Evolutionary conservation across 345 rosid genomes (phyloP), one percentile per base, ranked within the genome.

Genomic region (Populus euphratica): DNA sequence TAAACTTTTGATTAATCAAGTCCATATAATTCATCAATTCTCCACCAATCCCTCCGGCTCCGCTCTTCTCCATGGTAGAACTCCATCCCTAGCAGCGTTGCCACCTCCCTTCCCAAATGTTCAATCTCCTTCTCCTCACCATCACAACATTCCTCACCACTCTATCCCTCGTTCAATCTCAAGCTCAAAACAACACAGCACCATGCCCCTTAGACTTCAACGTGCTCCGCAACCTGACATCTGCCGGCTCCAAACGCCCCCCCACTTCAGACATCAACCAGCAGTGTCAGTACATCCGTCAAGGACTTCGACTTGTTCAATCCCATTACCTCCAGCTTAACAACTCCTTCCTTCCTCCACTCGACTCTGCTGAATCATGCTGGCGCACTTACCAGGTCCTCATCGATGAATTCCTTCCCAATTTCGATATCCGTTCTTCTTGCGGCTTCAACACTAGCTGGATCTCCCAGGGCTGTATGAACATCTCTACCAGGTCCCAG

Each of bases 381-480:
- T 92, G 97, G 97, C 73, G 12, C 3, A 81, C 83, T 69, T 84
- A 86, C 73, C 92, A 90, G 83, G 13, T 81, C 8, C 68, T 91
- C 7, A 11, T 91, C 81, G 41, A 83, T 69, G 31, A 70, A 0
- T 76, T 72, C 66, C 69, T 75, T 35, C 89, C 93, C 2, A 47
- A 75, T 52, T 90, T 90, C 82, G 83, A 88, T 64, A 80, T 91
- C 83, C 88, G 92, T 21, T 47, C 87, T 44, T 77, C 83, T 1
- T 92, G 97, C 76, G 97, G 97, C 10, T 90, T 90, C 80, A 77
- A 90, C 31, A 90, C 97, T 10, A 70, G 81, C 39, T 94, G 97
- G 97, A 92, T 90, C 59, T 88, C 97, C 0, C 77, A 88, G 72
- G 97, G 97, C 0, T 92, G 97, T 70, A 87, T 88, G 93, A 87